Evolutionary conservation across 2,329 filamentous ascomycete species (phyloP), one percentile per base, ranked within the genome.

Genomic region (Penicillium sp.): DNA sequence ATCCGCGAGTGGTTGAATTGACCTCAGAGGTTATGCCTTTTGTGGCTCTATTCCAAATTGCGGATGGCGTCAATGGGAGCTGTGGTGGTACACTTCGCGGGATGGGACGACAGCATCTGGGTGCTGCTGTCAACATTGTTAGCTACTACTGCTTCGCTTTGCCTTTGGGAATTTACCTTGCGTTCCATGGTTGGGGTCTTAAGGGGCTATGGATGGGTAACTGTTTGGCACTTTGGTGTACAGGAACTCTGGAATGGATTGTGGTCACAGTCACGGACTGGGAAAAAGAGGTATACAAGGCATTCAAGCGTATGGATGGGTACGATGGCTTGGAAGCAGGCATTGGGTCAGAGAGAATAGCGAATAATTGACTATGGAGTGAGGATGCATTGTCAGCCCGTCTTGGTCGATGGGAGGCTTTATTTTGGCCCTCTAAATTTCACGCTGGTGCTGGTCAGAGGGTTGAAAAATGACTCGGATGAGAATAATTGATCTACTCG

Each of bases 1-100:
- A 96, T 63, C 73, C 83, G 18, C 74, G 81, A 0, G 91, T 96
- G 0, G 80, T 95, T 39, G 76, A 70, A 8, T 82, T 96, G 0
- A 92, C 92, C 0, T 84, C 88, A 0, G 77, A 95, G 14, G 88
- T 96, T 23, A 87, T 96, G 79, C 92, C 92, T 0, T 93, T 87
- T 64, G 91, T 96, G 1, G 92, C 91, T 0, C 78, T 96, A 2
- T 96, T 96, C 73, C 91, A 96, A 76, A 92, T 96, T 55, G 91
- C 91, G 0, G 91, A 96, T 69, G 92, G 91, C 0, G 75, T 96
- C 29, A 94, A 94, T 65, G 91, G 91, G 1, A 89, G 86, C 55
- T 96, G 91, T 67, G 91, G 92, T 1, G 91, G 92, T 1, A 85
- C 86, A 18, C 75, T 96, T 13, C 77, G 91, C 60, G 92, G 91